Base-by-base conservation (phyloP, 2,329 filamentous ascomycete species). In the Phaeophleospora eucalypticola region DNA sequence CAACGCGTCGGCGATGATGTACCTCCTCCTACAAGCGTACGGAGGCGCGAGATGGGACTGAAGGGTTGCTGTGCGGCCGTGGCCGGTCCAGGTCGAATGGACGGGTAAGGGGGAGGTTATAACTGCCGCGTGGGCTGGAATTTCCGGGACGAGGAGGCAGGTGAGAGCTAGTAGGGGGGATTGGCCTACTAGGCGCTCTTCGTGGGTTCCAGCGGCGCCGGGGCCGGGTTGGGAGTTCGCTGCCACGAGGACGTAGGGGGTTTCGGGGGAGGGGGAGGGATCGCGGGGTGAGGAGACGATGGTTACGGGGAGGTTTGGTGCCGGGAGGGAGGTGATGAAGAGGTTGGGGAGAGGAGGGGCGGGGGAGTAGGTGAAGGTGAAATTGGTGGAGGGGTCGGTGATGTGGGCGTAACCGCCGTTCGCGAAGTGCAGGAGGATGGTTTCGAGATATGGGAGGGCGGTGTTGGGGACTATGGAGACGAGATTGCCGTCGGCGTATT, bases 131-230 rank as follows among this genome's bases (percentile, higher is more conserved):
- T 45, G 34, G 10, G 33, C 7, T 21, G 17, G n/a, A 2, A 52
- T 18, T 20, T 39, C 17, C 9, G 49, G 49, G 12, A 38, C 43
- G 0, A 52, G 17, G 10, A 52, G n/a, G 10, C 41, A 41, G 9
- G 42, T 18, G 19, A 48, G 8, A 12, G 49, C 45, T 3, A 52
- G 38, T 14, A 45, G 41, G 2, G 49, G 49, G 2, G 49, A 52
- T 40, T 52, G 49, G 14, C 49, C 49, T 2, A 52, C 42, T 4
- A 52, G 36, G 10, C 45, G 38, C 20, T 48, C 49, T 43, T 51
- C 49, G 36, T 51, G 49, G 2, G 49, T 51, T n/a, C 49, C 45
- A 4, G 38, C 41, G 7, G 49, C 45, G 0, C 49, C 49, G 4
- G 49, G 49, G n/a, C 49, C 49, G 12, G 45, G 49, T 21, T 51